phyloP scores from a whole-genome alignment of 345 rosid genomes.

The Gossypium stocksii region DNA sequence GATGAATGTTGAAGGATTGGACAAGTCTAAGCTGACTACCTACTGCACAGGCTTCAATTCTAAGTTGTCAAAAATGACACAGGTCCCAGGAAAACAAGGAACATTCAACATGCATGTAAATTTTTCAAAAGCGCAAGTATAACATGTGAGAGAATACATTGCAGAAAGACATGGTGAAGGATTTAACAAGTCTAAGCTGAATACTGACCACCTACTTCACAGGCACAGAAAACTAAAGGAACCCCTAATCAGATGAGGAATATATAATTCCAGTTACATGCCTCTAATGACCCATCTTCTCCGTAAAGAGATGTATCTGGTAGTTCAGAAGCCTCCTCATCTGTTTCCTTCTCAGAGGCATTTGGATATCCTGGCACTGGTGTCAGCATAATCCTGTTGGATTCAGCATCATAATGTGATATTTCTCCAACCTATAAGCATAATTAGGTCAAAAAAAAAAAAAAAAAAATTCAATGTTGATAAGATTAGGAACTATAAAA shows the following conservation, averaged over 20 bases:
- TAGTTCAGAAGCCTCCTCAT: conserved; percentile 33
- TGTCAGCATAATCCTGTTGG: conserved; percentile 47
- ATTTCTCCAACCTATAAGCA: conserved; percentile 74
- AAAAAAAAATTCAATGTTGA: not conserved
- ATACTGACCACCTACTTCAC: not conserved
- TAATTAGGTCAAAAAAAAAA: conserved; percentile 12
- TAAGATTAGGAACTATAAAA: conserved; percentile 9
- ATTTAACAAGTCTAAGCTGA: not conserved
- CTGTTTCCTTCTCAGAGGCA: conserved; percentile 38
- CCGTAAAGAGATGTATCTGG: conserved; percentile 49
- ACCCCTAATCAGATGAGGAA: conserved; percentile 1
- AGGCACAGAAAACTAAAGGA: not conserved
- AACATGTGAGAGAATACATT: not conserved
- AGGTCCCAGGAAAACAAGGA: not conserved
- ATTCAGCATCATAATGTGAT: conserved; percentile 45
- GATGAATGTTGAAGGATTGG: not conserved
- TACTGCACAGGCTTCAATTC: not conserved
- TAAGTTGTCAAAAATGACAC: not conserved
- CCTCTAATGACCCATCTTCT: conserved; percentile 85
- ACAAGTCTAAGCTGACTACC: not conserved
- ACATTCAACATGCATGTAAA: not conserved
- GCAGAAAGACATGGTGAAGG: not conserved
- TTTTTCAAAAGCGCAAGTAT: not conserved
- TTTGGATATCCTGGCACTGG: conserved; percentile 64
- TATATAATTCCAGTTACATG: conserved; percentile 4